phyloP scores from a whole-genome alignment of 2,329 filamentous ascomycete genomes.

The Zymoseptoria crescenta region DNA sequence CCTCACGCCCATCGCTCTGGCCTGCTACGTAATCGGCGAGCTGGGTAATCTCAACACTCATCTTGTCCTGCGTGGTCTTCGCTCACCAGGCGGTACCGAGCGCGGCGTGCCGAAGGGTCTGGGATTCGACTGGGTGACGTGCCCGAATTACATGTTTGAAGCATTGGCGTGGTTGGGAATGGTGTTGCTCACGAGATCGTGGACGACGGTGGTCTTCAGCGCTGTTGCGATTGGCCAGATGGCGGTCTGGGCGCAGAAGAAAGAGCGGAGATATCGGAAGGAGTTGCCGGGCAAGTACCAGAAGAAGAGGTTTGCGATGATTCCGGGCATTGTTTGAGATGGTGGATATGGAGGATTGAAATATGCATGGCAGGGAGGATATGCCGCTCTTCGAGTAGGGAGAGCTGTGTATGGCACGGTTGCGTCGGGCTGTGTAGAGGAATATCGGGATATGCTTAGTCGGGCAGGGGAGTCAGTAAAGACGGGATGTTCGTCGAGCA shows the following conservation, averaged over 20 bases:
- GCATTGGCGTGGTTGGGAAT: slow-evolving; percentile 78
- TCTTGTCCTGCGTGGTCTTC: slow-evolving; percentile 66
- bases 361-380: neutral
- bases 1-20: slow-evolving; percentile 60
- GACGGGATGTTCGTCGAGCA: no score
- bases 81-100: slow-evolving; percentile 72
- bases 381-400: neutral
- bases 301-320: slow-evolving; percentile 79
- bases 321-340: slow-evolving; percentile 65
- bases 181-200: slow-evolving; percentile 69
- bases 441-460: no score
- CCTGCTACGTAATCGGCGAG: slow-evolving; percentile 70
- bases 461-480: no score
- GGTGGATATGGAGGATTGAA: neutral
- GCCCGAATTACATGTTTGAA: slow-evolving; percentile 97
- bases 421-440: no score
- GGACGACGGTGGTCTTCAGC: slow-evolving; percentile 70
- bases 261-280: slow-evolving; percentile 81
- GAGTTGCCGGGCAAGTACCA: slow-evolving; percentile 92
- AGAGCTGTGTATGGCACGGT: neutral
- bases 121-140: slow-evolving; percentile 80
- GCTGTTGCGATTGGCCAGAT: slow-evolving; percentile 68
- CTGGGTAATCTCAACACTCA: slow-evolving; percentile 74
- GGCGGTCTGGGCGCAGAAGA: slow-evolving; percentile 80
- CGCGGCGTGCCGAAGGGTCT: slow-evolving; percentile 80